Evolutionary conservation across 176 grass and related monocot genomes (phyloP), one percentile per base, ranked within the genome.

Genomic region (Aegilops umbellulata): DNA sequence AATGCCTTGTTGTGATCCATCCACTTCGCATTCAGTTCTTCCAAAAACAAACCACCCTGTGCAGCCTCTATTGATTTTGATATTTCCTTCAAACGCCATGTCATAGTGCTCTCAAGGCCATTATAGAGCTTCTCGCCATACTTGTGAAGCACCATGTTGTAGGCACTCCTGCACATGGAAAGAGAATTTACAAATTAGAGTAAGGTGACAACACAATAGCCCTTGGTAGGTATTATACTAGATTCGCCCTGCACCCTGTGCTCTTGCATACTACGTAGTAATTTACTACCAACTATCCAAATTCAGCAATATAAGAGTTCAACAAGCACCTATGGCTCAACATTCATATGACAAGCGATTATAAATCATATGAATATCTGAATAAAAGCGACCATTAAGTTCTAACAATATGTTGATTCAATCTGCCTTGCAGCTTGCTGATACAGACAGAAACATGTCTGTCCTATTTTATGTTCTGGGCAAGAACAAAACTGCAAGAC

Each of bases 61-160:
- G 91, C 82, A 39, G 89, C 83, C 75, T 97, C 95, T 84, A 97
- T 92, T 0, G 65, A 91, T 82, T 92, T 91, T 31, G 95, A 92
- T 73, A 93, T 95, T 82, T 91, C 89, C 85, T 95, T 92, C 49
- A 97, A 81, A 53, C 90, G 95, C 89, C 87, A 80, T 27, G 93
- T 93, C 89, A 97, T 88, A n/a, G 95, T 95, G 27, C 14, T 86
- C 60, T 93, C 84, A 26, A 97, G 89, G 17, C 95, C 91, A 1
- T 86, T 79, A 60, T 97, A 97, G 26, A 97, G 87, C 85, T 93
- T 97, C 84, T 95, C 95, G 0, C 95, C 93, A 16, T 95, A 97
- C 80, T 95, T 97, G 91, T 97, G 95, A 80, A 97, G 93, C 73
- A 97, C 95, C 95, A 97, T 95, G 72, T 97, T 97, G 92, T 97